Evolutionary conservation across 306 rosid species (phyloP), one percentile per base, ranked within the genome.

Genomic region (Vicia faba): DNA sequence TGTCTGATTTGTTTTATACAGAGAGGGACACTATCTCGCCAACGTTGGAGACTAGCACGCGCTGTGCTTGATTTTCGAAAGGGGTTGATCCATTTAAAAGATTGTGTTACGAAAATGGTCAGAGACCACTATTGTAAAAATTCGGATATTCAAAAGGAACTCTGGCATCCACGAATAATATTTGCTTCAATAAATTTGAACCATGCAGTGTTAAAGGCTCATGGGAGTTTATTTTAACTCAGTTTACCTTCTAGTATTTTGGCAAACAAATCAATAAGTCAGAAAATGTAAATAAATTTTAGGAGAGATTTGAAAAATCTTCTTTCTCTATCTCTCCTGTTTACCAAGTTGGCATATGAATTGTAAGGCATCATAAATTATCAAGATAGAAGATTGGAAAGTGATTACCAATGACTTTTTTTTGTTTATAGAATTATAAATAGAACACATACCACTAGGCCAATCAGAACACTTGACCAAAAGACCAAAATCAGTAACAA

Each of bases 401-500:
- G 64, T 31, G 64, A 60, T 31, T 60, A 60, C 2, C 46, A 35
- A 60, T 60, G 46, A 15, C 28, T 60, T 64, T 43, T 43, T 66
- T 54, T 1, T 35, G 68, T 56, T 48, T 70, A 62, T 69, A 36
- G 23, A 71, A 70, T 51, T 5, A 64, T 66, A 41, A 67, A 70
- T 63, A 45, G 63, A 55, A 39, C 67, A 33, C 74, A 23, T 44
- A 33, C 15, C 48, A 69, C 61, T 65, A 50, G 16, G 66, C 16
- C 64, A 62, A 55, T 23, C 26, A 15, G 41, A 62, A 70, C 59
- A 49, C 68, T 46, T 71, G 11, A 16, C 33, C 66, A 68, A 82
- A 83, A 74, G 77, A 83, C 92, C 38, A 33, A 83, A 78, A 83
- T 61, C 74, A 66, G 81, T 71, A 77, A 70, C 82, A 84, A 74